Base-by-base conservation (phyloP, 2,329 filamentous ascomycete species). In the Magnaporthales sp. region DNA sequence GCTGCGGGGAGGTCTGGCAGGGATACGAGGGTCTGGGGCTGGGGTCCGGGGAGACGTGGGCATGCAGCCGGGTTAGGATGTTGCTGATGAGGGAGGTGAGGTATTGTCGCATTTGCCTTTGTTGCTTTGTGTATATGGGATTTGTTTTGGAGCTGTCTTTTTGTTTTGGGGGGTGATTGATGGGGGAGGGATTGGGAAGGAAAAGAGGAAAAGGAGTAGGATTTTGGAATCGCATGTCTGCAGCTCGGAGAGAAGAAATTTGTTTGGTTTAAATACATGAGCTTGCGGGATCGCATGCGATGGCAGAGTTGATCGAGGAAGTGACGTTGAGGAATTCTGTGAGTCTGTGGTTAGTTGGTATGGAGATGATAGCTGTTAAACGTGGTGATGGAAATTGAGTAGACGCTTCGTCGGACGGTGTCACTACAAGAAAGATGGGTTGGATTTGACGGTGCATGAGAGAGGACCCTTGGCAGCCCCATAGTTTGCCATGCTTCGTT, bases 321-420 rank as follows among this genome's bases (percentile, higher is more conserved):
- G 38, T 51, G 38, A 51, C 38, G n/a, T 51, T 51, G 15, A n/a
- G n/a, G 4, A 8, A n/a, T 7, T n/a, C 38, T 51, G 38, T 51
- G 38, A 51, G 38, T 51, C 38, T 51, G 38, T 51, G 38, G 38
- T 51, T 51, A 51, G 38, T 51, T 51, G 19, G 15, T 51, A n/a
- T n/a, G n/a, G n/a, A n/a, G n/a, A n/a, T n/a, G n/a, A n/a, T n/a
- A 51, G 19, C 69, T 84, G 65, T 80, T 82, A 66, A 86, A 88
- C 72, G 84, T 86, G 80, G 75, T 84, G 22, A 86, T 87, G 84
- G 83, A 81, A 70, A 74, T 64, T 32, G 32, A 54, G 38, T 30
- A 22, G 8, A 46, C 31, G 31, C 15, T 46, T 51, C n/a, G 38
- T 51, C 38, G 38, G 19, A 51, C 38, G n/a, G 38, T n/a, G 38